Base-by-base conservation (phyloP, 371 early-diverging fungal species). In the Rhizopus sp. region DNA sequence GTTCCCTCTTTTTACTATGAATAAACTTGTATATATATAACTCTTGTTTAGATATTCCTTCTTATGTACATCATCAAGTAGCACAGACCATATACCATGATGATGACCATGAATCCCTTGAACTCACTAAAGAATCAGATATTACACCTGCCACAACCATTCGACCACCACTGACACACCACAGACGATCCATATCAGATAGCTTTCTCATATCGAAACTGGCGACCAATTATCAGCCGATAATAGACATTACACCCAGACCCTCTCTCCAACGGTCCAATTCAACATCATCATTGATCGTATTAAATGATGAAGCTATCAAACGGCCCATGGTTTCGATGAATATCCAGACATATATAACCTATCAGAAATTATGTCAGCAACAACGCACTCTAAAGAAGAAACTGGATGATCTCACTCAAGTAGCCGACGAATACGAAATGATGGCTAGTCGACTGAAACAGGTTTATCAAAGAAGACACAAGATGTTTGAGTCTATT, bases 311-410 rank as follows among this genome's bases (percentile, higher is more conserved):
- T 55, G 54, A 59, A 62, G 49, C 54, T 47, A 41, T 34, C 32
- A 7, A 7, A 7, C 53, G 70, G 33, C 70, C 65, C 3, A 52
- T 48, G 4, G 62, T 66, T 1, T 49, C 44, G 0, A 75, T 80
- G 66, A 68, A 77, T 46, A 48, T 75, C 0, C 55, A 68, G 7
- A 77, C 77, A 0, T 80, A 77, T 41, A 35, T 77, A 9, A 17
- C 63, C 1, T 80, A 73, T 49, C 75, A 77, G 39, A 59, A 59
- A 7, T 47, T 80, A n/a, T 64, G 60, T 30, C 64, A 66, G 9
- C 71, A 75, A 40, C 75, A 80, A 23, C 35, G 57, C 0, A 30
- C 38, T 0, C 44, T 80, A 2, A 50, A 73, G 17, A 50, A 60
- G 15, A 57, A 61, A 0, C 67, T 69, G 32, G 29, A 45, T n/a